Percentiles rank a stretch among this genome's conserved stretches.
Conservation (phyloP, 1,284 basidiomycete genomes). For the Microbotryomycetes sp. region DNA sequence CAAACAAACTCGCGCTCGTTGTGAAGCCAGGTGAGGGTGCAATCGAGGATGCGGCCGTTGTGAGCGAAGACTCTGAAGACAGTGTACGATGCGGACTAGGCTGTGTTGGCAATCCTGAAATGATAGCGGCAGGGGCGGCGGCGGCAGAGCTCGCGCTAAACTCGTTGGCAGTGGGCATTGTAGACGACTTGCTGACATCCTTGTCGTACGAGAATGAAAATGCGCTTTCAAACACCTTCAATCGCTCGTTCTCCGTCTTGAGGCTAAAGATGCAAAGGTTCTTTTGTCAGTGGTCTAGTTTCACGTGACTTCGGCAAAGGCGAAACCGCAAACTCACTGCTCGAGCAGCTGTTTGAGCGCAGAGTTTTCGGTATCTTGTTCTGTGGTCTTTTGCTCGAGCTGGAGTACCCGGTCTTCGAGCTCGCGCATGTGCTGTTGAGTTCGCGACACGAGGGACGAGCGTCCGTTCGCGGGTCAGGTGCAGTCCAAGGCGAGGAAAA, state of each 20-base stretch:
- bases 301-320: no score
- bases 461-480: background rate
- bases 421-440: slow-evolving; percentile 28
- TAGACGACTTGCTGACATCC: slow-evolving; percentile 13
- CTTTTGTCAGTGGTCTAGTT: background rate
- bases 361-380: slow-evolving; percentile 26
- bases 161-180: slow-evolving; percentile 20
- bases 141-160: slow-evolving; percentile 1
- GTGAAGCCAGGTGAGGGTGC: background rate
- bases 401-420: slow-evolving; percentile 31
- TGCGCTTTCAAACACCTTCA: slow-evolving; percentile 26
- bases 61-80: background rate
- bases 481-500: background rate
- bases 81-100: background rate
- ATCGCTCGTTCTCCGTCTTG: slow-evolving; percentile 24
- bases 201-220: slow-evolving; percentile 28
- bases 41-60: background rate
- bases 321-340: slow-evolving; percentile 9
- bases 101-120: background rate
- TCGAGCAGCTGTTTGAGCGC: slow-evolving; percentile 31
- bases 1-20: background rate
- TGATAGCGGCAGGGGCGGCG: background rate
- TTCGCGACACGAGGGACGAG: background rate
- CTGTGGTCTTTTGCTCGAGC: slow-evolving; percentile 22
- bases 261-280: background rate